A percentile compares a stretch with the other conserved stretches of the same genome.
Conservation (phyloP, 2,329 filamentous ascomycete species). For the Epichloe hybrida region DNA sequence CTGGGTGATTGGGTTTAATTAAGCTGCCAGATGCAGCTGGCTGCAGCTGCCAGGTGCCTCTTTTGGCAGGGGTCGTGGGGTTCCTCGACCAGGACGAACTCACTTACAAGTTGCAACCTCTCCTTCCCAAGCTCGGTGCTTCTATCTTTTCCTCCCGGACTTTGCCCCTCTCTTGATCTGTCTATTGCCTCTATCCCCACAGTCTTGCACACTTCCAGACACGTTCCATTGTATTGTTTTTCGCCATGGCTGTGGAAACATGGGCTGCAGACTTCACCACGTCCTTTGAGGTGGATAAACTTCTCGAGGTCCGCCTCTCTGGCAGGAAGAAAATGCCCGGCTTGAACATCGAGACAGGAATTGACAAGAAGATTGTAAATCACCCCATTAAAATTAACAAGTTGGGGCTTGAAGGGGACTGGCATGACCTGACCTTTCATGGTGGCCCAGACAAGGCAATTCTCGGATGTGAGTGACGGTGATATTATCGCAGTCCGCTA, state of each 20-base stretch:
- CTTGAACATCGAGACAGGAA: slow-evolving; percentile 39
- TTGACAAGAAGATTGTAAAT: slow-evolving; percentile 35
- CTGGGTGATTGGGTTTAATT: too few species aligned
- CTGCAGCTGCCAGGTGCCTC: too few species aligned
- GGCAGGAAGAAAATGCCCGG: slow-evolving; percentile 41
- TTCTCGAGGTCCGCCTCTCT: slow-evolving; percentile 44
- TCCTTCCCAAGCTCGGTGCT: too few species aligned
- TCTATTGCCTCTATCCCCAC: too few species aligned
- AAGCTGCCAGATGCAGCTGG: too few species aligned
- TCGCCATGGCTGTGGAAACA: slow-evolving; percentile 1
- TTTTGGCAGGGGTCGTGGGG: too few species aligned
- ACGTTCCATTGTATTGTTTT: neutral
- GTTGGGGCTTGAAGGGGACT: slow-evolving; percentile 42
- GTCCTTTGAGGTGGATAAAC: slow-evolving; percentile 31
- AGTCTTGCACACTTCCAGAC: neutral
- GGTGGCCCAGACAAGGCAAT: slow-evolving; percentile 51
- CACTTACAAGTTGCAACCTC: too few species aligned
- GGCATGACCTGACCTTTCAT: slow-evolving; percentile 49
- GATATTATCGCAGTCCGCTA: neutral
- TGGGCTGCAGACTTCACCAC: slow-evolving; percentile 21
- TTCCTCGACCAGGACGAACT: too few species aligned
- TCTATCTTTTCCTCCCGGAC: too few species aligned
- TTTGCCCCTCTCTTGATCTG: too few species aligned
- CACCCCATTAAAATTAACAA: slow-evolving; percentile 32
- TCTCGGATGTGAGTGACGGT: slow-evolving; percentile 33